Base-by-base conservation (phyloP, 2,329 filamentous ascomycete genomes). In the Aspergillus flavus region DNA sequence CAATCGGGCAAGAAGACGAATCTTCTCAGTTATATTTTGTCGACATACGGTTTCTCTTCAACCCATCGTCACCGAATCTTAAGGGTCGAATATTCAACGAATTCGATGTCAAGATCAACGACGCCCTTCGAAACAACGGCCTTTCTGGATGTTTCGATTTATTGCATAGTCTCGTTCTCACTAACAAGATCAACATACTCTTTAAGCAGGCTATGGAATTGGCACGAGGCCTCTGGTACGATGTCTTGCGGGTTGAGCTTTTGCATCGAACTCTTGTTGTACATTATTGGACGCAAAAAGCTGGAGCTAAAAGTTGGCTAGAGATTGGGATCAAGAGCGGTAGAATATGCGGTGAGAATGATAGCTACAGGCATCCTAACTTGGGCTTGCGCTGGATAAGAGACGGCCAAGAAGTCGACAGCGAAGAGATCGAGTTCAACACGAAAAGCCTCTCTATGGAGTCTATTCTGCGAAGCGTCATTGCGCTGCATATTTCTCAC, bases 1-100 rank as follows among this genome's bases (percentile, higher is more conserved):
- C 93, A 1, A 91, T 98, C 66, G 92, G 91, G 21, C 91, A 94
- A 69, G 94, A 98, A 73, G 90, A 95, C 68, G 87, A 89, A 21
- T 83, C 88, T 36, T 90, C 91, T 59, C 94, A 96, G 71, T 96
- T 96, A 74, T 97, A 91, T 84, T 97, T 98, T 74, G 91, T 98
- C 65, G 94, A 98, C 76, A 89, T 98, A 71, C 88, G 94, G 63
- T 93, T 96, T 70, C 81, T 89, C 16, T 99, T 96, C 75, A 84
- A 82, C 10, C 94, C 94, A 1, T 84, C 88, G 9, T 81, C 85
- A 0, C 85, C 91, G 0, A 78, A 96, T 9, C 83, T 90, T 0
- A 78, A 81, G 57, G 86, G 90, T 30, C 81, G 81, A 4, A 79
- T 96, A 52, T 86, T 90, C 60, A 80, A 82, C 41, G 86, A 87